phyloP scores from a whole-genome alignment of 305 asterid species.

The Fraxinus ornus region DNA sequence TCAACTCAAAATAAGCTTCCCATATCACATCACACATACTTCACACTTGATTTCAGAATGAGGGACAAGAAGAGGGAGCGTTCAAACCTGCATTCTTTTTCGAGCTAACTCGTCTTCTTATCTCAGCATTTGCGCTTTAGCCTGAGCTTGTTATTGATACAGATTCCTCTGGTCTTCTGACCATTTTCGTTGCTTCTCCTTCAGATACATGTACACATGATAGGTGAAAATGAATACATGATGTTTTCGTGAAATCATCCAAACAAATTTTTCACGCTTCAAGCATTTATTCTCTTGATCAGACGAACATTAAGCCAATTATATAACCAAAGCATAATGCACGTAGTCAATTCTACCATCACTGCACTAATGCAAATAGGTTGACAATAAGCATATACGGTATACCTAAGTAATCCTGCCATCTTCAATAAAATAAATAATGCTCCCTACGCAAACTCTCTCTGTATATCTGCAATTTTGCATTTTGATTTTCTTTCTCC shows the following conservation, averaged over 20 bases:
- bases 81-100: constrained; percentile 75
- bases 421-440: neutral
- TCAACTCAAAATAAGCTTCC: neutral
- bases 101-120: constrained; percentile 90
- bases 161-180: constrained; percentile 88
- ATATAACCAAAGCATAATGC: neutral
- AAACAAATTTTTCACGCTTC: neutral
- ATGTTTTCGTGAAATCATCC: neutral
- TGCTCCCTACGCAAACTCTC: neutral
- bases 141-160: constrained; percentile 80
- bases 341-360: neutral
- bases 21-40: neutral
- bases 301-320: neutral
- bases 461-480: neutral
- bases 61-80: constrained; percentile 5
- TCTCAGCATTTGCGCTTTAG: constrained; percentile 91
- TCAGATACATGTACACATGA: constrained; percentile 29
- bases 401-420: neutral
- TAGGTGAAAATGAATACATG: neutral
- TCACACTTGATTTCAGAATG: neutral
- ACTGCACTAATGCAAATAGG: neutral
- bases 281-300: neutral
- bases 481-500: neutral
- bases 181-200: constrained; percentile 85
- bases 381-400: neutral